Conservation (phyloP, 352 stramenopile genomes). For the Phytophthora megakarya region DNA sequence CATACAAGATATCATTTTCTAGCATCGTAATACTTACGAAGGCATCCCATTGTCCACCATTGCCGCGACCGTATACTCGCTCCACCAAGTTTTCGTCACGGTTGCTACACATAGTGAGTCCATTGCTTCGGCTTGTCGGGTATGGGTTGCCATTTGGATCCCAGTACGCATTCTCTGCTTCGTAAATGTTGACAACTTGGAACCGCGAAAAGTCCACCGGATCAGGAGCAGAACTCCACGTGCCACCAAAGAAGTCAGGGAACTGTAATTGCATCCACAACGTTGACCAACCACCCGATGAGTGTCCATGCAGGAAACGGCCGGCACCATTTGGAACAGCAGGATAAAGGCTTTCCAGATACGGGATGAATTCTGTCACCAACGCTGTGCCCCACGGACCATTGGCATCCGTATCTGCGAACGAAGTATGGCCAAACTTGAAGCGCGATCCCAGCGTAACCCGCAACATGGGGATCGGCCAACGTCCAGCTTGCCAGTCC, state of each 20-base stretch:
- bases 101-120: slow-evolving; percentile 57
- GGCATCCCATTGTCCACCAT: slow-evolving; percentile 78
- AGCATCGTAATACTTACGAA: slow-evolving; percentile 56
- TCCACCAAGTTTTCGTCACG: slow-evolving; percentile 79
- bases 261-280: slow-evolving; percentile 81
- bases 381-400: slow-evolving; percentile 73
- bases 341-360: slow-evolving; percentile 57
- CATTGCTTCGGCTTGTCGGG: slow-evolving; percentile 60
- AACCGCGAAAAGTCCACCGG: slow-evolving; percentile 75
- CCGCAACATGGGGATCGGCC: slow-evolving; percentile 65
- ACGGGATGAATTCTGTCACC: slow-evolving; percentile 73
- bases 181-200: slow-evolving; percentile 75
- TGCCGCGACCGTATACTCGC: slow-evolving; percentile 62
- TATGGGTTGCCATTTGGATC: slow-evolving; percentile 59
- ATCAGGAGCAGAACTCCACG: slow-evolving; percentile 76
- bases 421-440: slow-evolving; percentile 81
- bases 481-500: slow-evolving; percentile 58
- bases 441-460: slow-evolving; percentile 78
- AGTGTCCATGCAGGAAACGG: slow-evolving; percentile 76
- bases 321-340: slow-evolving; percentile 36
- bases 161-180: slow-evolving; percentile 77
- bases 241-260: slow-evolving; percentile 71
- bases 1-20: background rate
- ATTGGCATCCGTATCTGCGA: slow-evolving; percentile 65
- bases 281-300: slow-evolving; percentile 70